Evolutionary conservation across 805 yeast genomes (phyloP), one percentile per base, ranked within the genome.

Genomic region (Dipodascus albidus): DNA sequence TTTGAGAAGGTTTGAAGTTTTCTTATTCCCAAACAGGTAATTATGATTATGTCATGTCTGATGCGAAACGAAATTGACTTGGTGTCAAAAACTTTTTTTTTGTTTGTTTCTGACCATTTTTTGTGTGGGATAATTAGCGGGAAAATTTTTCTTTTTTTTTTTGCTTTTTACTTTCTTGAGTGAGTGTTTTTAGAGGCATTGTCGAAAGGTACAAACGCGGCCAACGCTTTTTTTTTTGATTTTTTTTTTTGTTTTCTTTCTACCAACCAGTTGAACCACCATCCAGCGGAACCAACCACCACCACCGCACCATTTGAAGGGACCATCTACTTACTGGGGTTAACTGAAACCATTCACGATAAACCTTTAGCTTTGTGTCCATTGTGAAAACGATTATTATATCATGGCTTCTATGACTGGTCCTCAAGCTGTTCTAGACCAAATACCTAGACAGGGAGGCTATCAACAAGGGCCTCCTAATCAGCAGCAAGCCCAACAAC

Each of bases 401-500:
- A 38, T 17, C 17, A 38, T 38, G 44, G 44, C 44, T 17, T 38
- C 44, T 17, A 38, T 38, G 44, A 17, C 44, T 38, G 44, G 44
- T n/a, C 44, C 44, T 6, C 44, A 38, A 38, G 44, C 44, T 38
- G 44, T 38, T 4, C 17, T 38, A 17, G 44, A 38, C 44, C 44
- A 38, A 17, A 38, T 38, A 4, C 44, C 44, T n/a, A 38, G 44
- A 38, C 44, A 38, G 15, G 44, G 44, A 14, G 20, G 20, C 20
- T 38, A 38, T 14, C 44, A 38, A 38, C 50, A 51, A 47, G 15
- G 19, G 9, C n/a, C 49, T 21, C 50, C 27, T 19, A 47, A 20
- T 44, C 53, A 48, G 20, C 33, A 51, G 19, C 52, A 50, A 38
- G 47, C 15, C 17, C 53, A 23, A n/a, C 48, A n/a, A n/a, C 53